Percentiles rank a stretch among this genome's conserved stretches.
These are phyloP conservation scores for Crucibulum laeve DNA, from an alignment of 768 basidiomycete species.

Conservation along the genomic window DNA sequence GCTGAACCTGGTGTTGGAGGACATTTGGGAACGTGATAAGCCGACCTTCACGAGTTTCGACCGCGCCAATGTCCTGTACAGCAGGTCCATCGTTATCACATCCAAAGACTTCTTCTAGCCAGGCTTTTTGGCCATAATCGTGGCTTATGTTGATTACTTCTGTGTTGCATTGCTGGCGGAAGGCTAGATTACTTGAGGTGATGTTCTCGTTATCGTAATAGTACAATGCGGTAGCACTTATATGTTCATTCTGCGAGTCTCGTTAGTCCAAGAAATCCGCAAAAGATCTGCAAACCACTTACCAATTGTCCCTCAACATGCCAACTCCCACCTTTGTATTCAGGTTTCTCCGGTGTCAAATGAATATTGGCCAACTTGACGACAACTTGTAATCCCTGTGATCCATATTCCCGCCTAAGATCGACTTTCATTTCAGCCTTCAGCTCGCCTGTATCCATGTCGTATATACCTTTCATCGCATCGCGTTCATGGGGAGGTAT, in stretches of 20 bases:
- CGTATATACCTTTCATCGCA: neutral
- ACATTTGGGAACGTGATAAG: constrained; percentile 30
- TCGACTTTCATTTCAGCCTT: constrained; percentile 6
- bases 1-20: constrained; percentile 29
- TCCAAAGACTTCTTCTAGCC: constrained; percentile 12
- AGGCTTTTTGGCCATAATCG: constrained; percentile 13
- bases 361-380: constrained; percentile 26
- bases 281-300: neutral
- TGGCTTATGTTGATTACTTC: constrained; percentile 8
- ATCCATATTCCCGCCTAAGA: constrained; percentile 7
- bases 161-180: constrained; percentile 16
- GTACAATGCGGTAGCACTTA: constrained; percentile 16
- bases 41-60: constrained; percentile 22
- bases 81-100: constrained; percentile 11
- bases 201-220: constrained; percentile 25
- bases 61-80: constrained; percentile 19
- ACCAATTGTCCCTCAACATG: constrained; percentile 29
- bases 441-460: too few species aligned
- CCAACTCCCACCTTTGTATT: constrained; percentile 31
- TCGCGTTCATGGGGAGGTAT: neutral
- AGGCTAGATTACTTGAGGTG: constrained; percentile 19
- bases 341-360: constrained; percentile 30
- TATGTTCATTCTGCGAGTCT: constrained; percentile 15
- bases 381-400: constrained; percentile 20
- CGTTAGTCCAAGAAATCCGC: neutral